phyloP scores from a whole-genome alignment of 768 basidiomycete genomes.

The Kwoniella heveanensis region DNA sequence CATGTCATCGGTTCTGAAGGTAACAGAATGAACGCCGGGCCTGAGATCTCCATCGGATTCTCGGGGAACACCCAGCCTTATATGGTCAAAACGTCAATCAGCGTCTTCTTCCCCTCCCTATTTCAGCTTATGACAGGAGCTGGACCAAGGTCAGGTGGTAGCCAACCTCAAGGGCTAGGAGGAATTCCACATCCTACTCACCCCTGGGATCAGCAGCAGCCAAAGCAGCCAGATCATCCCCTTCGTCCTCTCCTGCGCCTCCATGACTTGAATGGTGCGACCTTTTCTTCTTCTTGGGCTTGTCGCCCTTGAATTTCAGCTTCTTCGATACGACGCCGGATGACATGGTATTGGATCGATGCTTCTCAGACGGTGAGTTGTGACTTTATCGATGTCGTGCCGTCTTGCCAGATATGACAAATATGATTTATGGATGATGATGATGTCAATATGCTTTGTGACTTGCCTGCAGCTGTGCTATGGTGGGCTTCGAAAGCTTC shows the following conservation, averaged over 20 bases:
- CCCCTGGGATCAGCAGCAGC: conserved; percentile 52
- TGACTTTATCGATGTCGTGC: too few species aligned
- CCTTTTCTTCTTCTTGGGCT: conserved; percentile 56
- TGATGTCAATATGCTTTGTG: too few species aligned
- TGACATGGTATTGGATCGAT: conserved; percentile 22
- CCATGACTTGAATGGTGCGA: conserved; percentile 42
- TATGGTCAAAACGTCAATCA: too few species aligned
- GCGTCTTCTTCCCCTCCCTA: too few species aligned
- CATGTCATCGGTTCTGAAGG: conserved; percentile 51
- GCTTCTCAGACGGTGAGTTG: background rate
- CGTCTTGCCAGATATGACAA: too few species aligned
- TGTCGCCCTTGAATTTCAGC: conserved; percentile 55
- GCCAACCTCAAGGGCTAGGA: too few species aligned
- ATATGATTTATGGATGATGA: too few species aligned
- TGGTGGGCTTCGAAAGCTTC: too few species aligned
- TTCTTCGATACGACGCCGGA: conserved; percentile 47
- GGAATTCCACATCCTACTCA: conserved; percentile 20
- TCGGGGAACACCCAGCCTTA: conserved; percentile 54
- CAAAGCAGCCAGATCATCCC: conserved; percentile 41
- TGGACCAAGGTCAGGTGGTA: too few species aligned
- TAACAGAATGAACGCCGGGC: conserved; percentile 52
- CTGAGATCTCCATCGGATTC: conserved; percentile 45
- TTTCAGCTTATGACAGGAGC: too few species aligned
- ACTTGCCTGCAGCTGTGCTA: too few species aligned
- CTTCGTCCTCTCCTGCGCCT: conserved; percentile 18